phyloP scores from a whole-genome alignment of 1,284 basidiomycete species.

The Puccinia brachypodii region DNA sequence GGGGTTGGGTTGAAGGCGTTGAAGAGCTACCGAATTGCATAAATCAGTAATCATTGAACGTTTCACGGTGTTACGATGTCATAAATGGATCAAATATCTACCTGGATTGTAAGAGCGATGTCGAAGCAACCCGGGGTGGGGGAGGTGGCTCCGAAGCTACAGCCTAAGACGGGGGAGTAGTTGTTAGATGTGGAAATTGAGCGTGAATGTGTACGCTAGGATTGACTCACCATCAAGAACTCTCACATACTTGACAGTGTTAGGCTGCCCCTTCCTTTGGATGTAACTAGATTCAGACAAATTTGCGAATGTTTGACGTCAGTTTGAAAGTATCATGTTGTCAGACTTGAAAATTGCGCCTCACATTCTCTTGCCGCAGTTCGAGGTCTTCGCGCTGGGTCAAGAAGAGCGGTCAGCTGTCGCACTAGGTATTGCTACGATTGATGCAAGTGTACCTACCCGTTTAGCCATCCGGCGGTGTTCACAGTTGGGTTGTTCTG shows the following conservation, averaged over 20 bases:
- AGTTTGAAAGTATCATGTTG: background rate
- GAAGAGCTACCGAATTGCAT: background rate
- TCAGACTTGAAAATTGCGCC: background rate
- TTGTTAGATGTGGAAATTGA: too few species aligned
- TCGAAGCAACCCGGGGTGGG: conserved; percentile 9
- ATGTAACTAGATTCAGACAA: conserved; percentile 1
- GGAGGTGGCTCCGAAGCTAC: background rate
- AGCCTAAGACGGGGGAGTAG: conserved; percentile 1
- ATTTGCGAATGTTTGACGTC: background rate
- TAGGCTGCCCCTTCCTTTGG: background rate
- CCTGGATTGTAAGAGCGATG: conserved; percentile 7
- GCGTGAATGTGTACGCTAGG: too few species aligned
- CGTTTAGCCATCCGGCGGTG: conserved; percentile 33
- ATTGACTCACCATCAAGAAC: conserved; percentile 22
- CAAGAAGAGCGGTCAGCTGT: background rate
- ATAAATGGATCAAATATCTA: background rate
- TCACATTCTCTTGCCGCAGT: conserved; percentile 30
- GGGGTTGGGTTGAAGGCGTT: background rate
- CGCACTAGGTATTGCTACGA: background rate
- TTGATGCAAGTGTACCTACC: background rate
- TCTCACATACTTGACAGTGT: background rate
- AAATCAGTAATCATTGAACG: background rate
- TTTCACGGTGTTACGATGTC: background rate
- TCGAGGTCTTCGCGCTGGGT: conserved; percentile 1
- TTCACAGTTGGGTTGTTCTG: background rate